Conservation (phyloP, 2,329 filamentous ascomycete species). For the Colletotrichum horii region DNA sequence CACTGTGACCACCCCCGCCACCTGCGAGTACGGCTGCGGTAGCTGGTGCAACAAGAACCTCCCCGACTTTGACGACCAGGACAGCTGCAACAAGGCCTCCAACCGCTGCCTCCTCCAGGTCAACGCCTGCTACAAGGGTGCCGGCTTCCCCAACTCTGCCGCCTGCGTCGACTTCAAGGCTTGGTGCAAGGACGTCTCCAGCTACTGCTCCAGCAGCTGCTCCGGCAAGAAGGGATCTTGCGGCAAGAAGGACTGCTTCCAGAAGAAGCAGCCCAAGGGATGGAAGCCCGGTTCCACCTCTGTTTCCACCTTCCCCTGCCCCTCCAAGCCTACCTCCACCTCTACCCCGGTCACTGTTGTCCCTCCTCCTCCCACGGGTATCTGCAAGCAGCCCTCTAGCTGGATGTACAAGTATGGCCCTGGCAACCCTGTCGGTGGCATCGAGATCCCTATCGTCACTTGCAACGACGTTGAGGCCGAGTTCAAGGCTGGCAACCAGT, state of each 20-base stretch:
- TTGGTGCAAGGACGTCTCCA: slow-evolving; percentile 53
- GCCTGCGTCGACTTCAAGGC: slow-evolving; percentile 55
- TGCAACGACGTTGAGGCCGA: slow-evolving; percentile 58
- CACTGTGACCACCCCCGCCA: slow-evolving; percentile 47
- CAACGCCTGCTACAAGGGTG: slow-evolving; percentile 55
- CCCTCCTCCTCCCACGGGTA: slow-evolving; percentile 52
- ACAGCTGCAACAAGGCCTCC: slow-evolving; percentile 45
- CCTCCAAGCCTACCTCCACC: slow-evolving; percentile 29
- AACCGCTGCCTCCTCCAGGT: slow-evolving; percentile 53
- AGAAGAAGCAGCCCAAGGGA: slow-evolving; percentile 43
- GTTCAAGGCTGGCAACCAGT: slow-evolving; percentile 43
- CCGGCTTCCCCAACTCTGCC: slow-evolving; percentile 51
- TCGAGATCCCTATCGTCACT: slow-evolving; percentile 55
- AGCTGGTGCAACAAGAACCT: slow-evolving; percentile 58
- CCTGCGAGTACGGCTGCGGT: slow-evolving; percentile 60
- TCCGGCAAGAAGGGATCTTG: slow-evolving; percentile 36
- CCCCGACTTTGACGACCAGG: slow-evolving; percentile 50
- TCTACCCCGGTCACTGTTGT: slow-evolving; percentile 34
- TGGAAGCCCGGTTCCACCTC: slow-evolving; percentile 32
- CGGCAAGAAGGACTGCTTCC: slow-evolving; percentile 49
- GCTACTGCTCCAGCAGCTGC: slow-evolving; percentile 48
- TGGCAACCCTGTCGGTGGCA: slow-evolving; percentile 59
- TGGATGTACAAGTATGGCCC: slow-evolving; percentile 71
- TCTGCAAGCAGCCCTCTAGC: slow-evolving; percentile 59
- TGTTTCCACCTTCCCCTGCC: slow-evolving; percentile 28